Base-by-base conservation (phyloP, 2,329 filamentous ascomycete genomes). In the Monilinia vaccinii-corymbosi region DNA sequence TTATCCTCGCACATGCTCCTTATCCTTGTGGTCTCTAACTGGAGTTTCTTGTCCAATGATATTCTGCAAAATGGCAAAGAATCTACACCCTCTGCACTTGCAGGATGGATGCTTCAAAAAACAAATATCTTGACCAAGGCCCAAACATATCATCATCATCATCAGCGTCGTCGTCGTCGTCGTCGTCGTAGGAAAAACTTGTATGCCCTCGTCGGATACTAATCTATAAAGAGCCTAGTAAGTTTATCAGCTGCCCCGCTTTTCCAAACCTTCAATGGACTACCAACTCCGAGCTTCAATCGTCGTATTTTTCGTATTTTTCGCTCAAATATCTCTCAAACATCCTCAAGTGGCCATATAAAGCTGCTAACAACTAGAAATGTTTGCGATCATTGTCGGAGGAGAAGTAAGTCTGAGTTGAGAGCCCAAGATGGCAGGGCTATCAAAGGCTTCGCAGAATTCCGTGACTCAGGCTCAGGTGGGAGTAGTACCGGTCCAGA, bases 401-500 rank as follows among this genome's bases (percentile, higher is more conserved):
- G 74, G 64, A 71, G 76, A 64, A 70, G 76, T 76, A 72, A 63
- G 75, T 71, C 46, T 62, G 81, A 84, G 72, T 73, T 86, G 25
- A 76, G 83, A 56, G 80, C 71, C 56, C 72, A 71, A 76, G 75
- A 82, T 70, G 63, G 73, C 74, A 71, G 75, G 71, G 66, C 73
- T 45, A 18, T 44, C 7, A 45, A 40, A 58, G 34, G 14, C 32
- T 75, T 70, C 60, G 71, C 71, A 34, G 72, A 73, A 63, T 71
- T 66, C 52, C 68, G 66, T 56, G 57, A 50, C 9, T 67, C 66
- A 9, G 60, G 50, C 14, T 46, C 55, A 9, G 58, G 57, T 53
- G 66, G 64, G 51, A 62, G 64, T 3, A 66, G 64, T 58, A 61
- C 65, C 48, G 63, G 64, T 1, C 60, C 65, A 23, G 61, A 60